Base-by-base conservation (phyloP, 1,284 basidiomycete genomes). In the Leccinum subrobustum region DNA sequence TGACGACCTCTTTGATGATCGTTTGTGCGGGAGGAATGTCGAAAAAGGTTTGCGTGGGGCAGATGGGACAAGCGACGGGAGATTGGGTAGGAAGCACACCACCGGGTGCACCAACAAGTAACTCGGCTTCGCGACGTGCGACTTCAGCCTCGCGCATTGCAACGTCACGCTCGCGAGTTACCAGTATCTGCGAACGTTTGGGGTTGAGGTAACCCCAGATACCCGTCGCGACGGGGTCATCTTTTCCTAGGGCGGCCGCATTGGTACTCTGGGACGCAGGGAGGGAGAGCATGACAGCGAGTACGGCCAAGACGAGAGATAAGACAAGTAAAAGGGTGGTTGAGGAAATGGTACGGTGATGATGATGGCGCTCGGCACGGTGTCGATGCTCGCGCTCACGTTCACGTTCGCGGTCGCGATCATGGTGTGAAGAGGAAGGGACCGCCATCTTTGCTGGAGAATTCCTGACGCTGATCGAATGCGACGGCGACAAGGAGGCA, bases 281-380 rank as follows among this genome's bases (percentile, higher is more conserved):
- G 7, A 93, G 80, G 3, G 91, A 92, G 16, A 93, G 84, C 90
- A 93, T 92, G 67, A 93, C 85, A 2, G 91, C 90, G 25, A 93
- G 81, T 27, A 92, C 89, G 25, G 90, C 91, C 18, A 93, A 80
- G 54, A 93, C 84, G 52, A 93, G 86, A 14, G 91, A 92, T 56
- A 93, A 82, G 53, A 92, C 89, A 44, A 93, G 85, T 60, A 93
- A 83, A 52, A 93, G 85, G 7, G 91, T 93, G 0, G 91, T 93
- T n/a, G 90, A 92, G 7, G 91, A 93, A 64, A 93, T 92, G 58
- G 91, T 92, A 60, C 91, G 81, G 68, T 89, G 87, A 64, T 91
- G 89, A 70, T 89, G 89, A 69, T 88, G 87, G 56, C 79, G 79
- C 54, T 86, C 82, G 44, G 83, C 82, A 56, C 81, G 81, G 61